These are phyloP conservation scores for Melampsora abietis-canadensis DNA, from an alignment of 1,284 basidiomycete species.

Conservation along the genomic window DNA sequence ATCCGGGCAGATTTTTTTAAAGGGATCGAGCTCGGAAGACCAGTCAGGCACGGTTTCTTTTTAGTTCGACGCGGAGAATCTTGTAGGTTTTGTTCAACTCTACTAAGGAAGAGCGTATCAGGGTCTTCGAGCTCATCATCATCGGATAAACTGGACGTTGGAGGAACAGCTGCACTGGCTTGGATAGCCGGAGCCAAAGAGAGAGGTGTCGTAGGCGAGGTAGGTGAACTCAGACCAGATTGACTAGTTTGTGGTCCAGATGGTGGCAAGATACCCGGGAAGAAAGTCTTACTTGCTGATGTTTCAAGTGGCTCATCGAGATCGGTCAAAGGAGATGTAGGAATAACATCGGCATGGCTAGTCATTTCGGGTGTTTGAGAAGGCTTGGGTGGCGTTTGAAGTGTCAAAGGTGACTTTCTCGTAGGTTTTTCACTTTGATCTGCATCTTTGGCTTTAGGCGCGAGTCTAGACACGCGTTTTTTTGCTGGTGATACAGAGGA, in stretches of 20 bases:
- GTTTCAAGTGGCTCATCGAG: neutral
- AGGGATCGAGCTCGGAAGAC: neutral
- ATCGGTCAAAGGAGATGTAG: neutral
- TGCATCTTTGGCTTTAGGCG: neutral
- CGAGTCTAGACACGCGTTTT: neutral
- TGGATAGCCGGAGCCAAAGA: neutral
- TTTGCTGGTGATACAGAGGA: neutral
- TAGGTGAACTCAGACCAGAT: too few relatives aligned
- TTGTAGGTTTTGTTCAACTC: neutral
- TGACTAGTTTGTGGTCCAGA: too few relatives aligned
- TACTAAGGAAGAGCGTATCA: neutral
- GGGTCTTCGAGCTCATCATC: conserved; percentile 1
- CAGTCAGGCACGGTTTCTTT: neutral
- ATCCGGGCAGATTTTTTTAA: neutral
- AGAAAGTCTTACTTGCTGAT: too few relatives aligned
- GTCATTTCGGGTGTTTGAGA: neutral
- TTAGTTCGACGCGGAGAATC: neutral
- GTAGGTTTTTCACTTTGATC: too few relatives aligned
- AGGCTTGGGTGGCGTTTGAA: neutral
- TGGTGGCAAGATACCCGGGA: too few relatives aligned
- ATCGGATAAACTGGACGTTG: neutral
- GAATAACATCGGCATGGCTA: neutral
- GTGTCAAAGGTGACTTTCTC: neutral
- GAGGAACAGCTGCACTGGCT: neutral
- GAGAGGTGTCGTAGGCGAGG: neutral